Evolutionary conservation across 345 rosid genomes (phyloP).

Genomic region (Laguncularia racemosa): DNA sequence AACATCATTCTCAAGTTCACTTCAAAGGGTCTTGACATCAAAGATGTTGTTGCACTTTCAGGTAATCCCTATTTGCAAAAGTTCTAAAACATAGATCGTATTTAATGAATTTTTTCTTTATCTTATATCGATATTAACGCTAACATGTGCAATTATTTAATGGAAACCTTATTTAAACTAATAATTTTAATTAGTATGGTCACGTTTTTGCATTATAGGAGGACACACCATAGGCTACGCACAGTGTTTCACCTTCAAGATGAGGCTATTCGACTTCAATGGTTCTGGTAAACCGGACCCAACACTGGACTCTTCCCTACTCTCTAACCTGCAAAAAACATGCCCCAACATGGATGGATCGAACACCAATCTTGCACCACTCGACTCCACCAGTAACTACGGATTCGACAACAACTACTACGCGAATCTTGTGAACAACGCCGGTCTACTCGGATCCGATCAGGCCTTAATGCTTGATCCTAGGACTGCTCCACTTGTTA

Average conservation of each 20-base stretch:
- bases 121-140: no score
- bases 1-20: conserved; percentile 68
- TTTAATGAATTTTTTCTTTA: no score
- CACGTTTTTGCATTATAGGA: conserved; percentile 27
- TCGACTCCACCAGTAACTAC: conserved; percentile 35
- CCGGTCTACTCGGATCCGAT: conserved; percentile 69
- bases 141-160: no score
- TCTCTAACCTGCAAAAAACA: conserved; percentile 27
- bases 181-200: no score
- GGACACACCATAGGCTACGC: conserved; percentile 92
- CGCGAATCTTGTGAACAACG: conserved; percentile 38
- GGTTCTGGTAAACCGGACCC: conserved; percentile 85
- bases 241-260: conserved; percentile 78
- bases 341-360: conserved; percentile 63
- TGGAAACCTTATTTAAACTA: no score
- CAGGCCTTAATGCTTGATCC: conserved; percentile 47
- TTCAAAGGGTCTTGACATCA: conserved; percentile 70
- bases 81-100: no score
- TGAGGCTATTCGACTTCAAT: conserved; percentile 60
- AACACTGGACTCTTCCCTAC: conserved; percentile 32
- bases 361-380: conserved; percentile 54
- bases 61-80: no score
- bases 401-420: conserved; percentile 70
- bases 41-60: conserved; percentile 88
- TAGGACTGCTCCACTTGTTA: conserved; percentile 42